Conservation (phyloP, 176 grass and related monocot species). For the Hordeum vulgare region DNA sequence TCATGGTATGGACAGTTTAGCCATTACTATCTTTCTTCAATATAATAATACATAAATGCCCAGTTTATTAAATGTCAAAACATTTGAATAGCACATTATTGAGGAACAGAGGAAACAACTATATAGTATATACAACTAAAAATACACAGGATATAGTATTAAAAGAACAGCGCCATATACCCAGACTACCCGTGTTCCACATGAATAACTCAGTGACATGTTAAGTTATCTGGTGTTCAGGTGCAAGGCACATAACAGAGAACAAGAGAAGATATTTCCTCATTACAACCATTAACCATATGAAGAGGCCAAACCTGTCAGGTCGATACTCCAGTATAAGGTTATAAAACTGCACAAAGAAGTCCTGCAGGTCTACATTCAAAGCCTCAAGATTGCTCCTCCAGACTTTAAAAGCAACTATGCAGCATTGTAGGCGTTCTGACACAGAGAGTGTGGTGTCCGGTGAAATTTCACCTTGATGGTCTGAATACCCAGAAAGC, state of each 20-base stretch:
- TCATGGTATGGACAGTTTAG: neutral
- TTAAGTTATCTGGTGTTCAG: neutral
- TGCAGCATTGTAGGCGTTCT: conserved; percentile 84
- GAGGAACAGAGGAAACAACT: neutral
- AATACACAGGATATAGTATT: neutral
- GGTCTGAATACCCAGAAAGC: conserved; percentile 63
- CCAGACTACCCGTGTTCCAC: neutral
- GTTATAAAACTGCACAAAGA: conserved; percentile 88
- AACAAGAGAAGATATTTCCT: neutral
- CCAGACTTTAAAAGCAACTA: conserved; percentile 87
- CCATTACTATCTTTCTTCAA: neutral
- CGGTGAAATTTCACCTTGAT: conserved; percentile 12
- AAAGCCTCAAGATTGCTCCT: conserved; percentile 89
- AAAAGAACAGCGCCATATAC: neutral
- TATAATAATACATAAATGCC: neutral
- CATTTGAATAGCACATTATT: neutral
- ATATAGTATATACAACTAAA: neutral
- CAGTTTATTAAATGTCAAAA: neutral
- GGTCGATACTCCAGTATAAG: conserved; percentile 87
- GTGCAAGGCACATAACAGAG: neutral
- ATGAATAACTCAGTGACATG: neutral
- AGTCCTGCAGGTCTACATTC: conserved; percentile 87
- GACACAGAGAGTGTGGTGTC: conserved; percentile 59
- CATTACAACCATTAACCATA: neutral
- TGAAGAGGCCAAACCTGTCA: conserved; percentile 48